A percentile compares a stretch with the other conserved stretches of the same genome.
Conservation (phyloP, 2,329 filamentous ascomycete genomes). For the Clarireedia monteithiana region DNA sequence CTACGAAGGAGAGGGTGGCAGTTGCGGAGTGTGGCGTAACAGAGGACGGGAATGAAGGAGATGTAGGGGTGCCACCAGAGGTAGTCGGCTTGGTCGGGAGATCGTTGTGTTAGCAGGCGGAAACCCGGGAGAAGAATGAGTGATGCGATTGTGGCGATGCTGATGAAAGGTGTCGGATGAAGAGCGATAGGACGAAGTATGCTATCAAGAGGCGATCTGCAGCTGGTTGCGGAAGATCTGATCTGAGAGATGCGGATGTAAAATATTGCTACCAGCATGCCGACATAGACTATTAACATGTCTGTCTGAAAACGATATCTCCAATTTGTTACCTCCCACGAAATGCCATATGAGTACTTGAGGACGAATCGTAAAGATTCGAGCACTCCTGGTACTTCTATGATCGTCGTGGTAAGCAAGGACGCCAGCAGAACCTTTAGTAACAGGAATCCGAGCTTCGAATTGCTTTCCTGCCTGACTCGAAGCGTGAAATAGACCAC, state of each 20-base stretch:
- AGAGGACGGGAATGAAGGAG: constrained; percentile 45
- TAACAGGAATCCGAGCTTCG: constrained; percentile 35
- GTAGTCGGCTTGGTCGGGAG: constrained; percentile 36
- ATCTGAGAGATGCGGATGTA: constrained; percentile 29
- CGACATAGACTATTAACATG: constrained; percentile 47
- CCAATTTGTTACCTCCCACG: constrained; percentile 42
- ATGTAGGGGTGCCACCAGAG: constrained; percentile 45
- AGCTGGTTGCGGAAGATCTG: constrained; percentile 13
- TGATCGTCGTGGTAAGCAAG: constrained; percentile 32
- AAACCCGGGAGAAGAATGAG: constrained; percentile 17
- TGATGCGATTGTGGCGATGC: constrained; percentile 14
- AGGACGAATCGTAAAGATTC: constrained; percentile 34
- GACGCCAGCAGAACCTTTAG: constrained; percentile 41
- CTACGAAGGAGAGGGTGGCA: constrained; percentile 34
- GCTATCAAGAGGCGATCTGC: constrained; percentile 20
- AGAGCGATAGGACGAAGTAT: constrained; percentile 13
- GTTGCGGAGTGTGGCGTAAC: constrained; percentile 46
- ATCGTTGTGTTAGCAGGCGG: constrained; percentile 18
- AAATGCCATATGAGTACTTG: constrained; percentile 36
- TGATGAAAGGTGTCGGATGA: constrained; percentile 11
- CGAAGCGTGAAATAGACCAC: constrained; percentile 46
- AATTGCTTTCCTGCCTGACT: constrained; percentile 35
- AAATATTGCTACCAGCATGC: constrained; percentile 43
- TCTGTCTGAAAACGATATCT: constrained; percentile 45
- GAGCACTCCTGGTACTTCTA: constrained; percentile 34